These are phyloP conservation scores for Neurospora sp. DNA, from an alignment of 495 filamentous ascomycete species.

Conservation along the genomic window DNA sequence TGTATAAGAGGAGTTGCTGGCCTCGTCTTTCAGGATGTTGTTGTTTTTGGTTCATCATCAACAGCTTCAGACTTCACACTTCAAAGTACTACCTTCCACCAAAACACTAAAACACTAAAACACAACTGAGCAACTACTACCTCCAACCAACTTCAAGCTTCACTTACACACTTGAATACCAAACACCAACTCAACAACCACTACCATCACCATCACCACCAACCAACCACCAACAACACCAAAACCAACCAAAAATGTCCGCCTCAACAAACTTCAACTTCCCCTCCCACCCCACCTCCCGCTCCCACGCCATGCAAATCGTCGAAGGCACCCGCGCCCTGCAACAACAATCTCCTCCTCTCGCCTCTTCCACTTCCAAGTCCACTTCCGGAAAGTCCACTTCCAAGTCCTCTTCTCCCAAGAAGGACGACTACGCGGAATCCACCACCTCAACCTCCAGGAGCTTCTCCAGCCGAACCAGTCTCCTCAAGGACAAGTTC, in stretches of 20 bases:
- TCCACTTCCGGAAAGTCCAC: not conserved
- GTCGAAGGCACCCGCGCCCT: not conserved
- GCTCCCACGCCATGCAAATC: not conserved
- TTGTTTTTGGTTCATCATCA: not conserved
- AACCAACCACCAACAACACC: not conserved
- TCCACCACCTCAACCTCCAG: constrained; percentile 2
- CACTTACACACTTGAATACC: not conserved
- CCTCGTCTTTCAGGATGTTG: not conserved
- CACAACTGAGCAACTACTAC: not conserved
- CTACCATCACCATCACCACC: not conserved
- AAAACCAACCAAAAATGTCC: not conserved
- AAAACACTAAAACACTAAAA: too few relatives aligned
- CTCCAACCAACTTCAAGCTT: not conserved
- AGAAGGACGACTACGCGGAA: constrained; percentile 6
- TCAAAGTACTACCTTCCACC: not conserved
- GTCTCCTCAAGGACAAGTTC: constrained; percentile 13
- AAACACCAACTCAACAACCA: not conserved
- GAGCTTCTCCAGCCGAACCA: constrained; percentile 11
- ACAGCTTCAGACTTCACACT: not conserved
- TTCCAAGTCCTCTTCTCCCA: not conserved
- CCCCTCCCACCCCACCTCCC: not conserved
- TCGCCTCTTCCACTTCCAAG: not conserved
- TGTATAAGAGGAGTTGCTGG: not conserved
- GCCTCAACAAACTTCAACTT: not conserved
- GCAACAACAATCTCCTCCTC: not conserved